Conservation (phyloP, 495 filamentous ascomycete genomes). For the Xylaria castorea region DNA sequence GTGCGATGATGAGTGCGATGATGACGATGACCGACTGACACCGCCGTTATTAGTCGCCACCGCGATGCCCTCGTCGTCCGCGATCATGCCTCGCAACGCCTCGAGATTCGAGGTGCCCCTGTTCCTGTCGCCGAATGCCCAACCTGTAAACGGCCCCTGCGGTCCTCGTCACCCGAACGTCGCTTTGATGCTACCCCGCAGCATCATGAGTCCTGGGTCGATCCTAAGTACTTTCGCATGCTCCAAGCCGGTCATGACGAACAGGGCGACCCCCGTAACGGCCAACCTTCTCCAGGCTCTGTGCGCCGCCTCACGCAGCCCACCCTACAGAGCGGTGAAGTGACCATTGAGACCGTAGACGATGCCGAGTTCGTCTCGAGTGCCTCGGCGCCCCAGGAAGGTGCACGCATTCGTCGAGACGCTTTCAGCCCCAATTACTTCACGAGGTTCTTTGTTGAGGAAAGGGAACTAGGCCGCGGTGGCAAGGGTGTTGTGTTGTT, state of each 20-base stretch:
- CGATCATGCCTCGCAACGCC: slow-evolving; percentile 81
- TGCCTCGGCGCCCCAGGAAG: slow-evolving; percentile 55
- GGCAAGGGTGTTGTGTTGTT: slow-evolving; percentile 94
- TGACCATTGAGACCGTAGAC: slow-evolving; percentile 37
- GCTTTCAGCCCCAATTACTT: slow-evolving; percentile 94
- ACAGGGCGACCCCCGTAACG: slow-evolving; percentile 33
- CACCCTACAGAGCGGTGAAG: slow-evolving; percentile 41
- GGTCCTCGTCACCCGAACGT: slow-evolving; percentile 57
- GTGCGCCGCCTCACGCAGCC: slow-evolving; percentile 56
- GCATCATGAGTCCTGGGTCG: slow-evolving; percentile 72
- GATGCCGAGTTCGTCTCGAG: slow-evolving; percentile 63
- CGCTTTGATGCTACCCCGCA: slow-evolving; percentile 49
- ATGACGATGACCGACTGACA: slow-evolving; percentile 12
- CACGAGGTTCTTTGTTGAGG: slow-evolving; percentile 86
- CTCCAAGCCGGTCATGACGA: slow-evolving; percentile 62
- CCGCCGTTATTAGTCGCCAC: slow-evolving; percentile 69
- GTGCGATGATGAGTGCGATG: not conserved
- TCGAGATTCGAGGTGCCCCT: slow-evolving; percentile 74
- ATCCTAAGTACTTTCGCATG: slow-evolving; percentile 93
- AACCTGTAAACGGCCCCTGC: slow-evolving; percentile 83
- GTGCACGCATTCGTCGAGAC: slow-evolving; percentile 74
- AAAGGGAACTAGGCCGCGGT: slow-evolving; percentile 83
- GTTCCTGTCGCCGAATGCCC: slow-evolving; percentile 75
- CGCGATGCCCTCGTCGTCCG: slow-evolving; percentile 90
- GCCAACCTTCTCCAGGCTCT: slow-evolving; percentile 51